A percentile compares a stretch with the other conserved stretches of the same genome.
Evolutionary conservation across 225 moss, liverwort and hornwort genomes (phyloP).

Genomic region (Antitrichia curtipendula): DNA sequence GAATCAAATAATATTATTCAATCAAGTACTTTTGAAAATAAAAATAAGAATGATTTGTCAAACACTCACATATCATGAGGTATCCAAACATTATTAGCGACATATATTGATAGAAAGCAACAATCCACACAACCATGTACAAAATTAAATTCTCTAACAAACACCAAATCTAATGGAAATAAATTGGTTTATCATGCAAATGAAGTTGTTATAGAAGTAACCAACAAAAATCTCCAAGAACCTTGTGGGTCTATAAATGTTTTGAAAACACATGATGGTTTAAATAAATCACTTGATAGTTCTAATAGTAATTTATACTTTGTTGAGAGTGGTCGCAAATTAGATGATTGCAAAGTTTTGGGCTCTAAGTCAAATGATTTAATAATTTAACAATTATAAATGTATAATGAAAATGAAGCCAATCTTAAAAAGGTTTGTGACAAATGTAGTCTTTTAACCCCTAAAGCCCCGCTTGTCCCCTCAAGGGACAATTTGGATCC

Average conservation of each 20-base stretch:
- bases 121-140: neutral
- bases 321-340: accelerated
- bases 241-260: no score
- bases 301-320: neutral
- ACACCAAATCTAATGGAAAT: neutral
- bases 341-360: neutral
- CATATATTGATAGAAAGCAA: neutral
- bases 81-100: neutral
- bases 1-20: neutral
- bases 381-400: neutral
- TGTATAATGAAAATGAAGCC: neutral
- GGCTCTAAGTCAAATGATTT: neutral
- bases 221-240: neutral
- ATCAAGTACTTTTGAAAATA: neutral
- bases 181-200: neutral
- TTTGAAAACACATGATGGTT: neutral
- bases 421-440: neutral
- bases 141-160: neutral
- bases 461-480: no score
- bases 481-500: no score
- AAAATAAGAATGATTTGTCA: no score
- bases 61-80: no score
- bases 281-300: neutral
- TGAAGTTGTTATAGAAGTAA: neutral
- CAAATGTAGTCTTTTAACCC: neutral